Evolutionary conservation across 2,329 filamentous ascomycete genomes (phyloP), one percentile per base, ranked within the genome.

Genomic region (Paecilomyces sp.): DNA sequence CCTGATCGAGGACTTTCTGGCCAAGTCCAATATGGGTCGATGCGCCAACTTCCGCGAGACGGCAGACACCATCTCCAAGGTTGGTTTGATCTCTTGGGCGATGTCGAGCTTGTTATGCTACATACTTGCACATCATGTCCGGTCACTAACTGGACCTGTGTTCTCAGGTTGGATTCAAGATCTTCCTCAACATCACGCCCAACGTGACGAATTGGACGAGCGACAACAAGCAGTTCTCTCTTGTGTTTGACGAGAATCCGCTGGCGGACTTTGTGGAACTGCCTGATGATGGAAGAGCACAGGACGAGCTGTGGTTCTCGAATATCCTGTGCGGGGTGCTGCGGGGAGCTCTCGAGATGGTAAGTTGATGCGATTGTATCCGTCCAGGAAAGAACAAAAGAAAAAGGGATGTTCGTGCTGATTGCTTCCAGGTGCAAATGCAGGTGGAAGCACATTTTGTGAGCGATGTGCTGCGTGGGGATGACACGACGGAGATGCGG

Each of bases 251-350:
- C 65, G 94, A 99, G 75, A 99, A 97, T 71, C 94, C 94, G 0
- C 80, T 99, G 61, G 92, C 92, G 57, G 94, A 99, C 77, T 99
- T 97, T 77, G 94, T 99, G 55, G 94, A 99, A 76, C 80, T 99
- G 52, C 94, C 94, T 0, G 94, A 99, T 72, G 94, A 99, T 75
- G 94, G 92, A 57, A 85, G 92, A 64, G 91, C 94, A 3, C 94
- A 99, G 75, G 92, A 97, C 70, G 93, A 97, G 78, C 80, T 99
- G 47, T 99, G 94, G 94, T 99, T 95, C 75, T 97, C 92, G 4
- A 99, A 97, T 76, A 95, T 99, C 60, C 83, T 97, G 52, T 97
- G 94, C 68, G 94, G 94, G 52, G 90, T 99, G 52, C 79, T 99
- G 62, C 83, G 94, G 66, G 94, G 94, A 13, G 88, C 93, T 1